Base-by-base conservation (phyloP, 768 basidiomycete genomes). In the Trametes villosa region DNA sequence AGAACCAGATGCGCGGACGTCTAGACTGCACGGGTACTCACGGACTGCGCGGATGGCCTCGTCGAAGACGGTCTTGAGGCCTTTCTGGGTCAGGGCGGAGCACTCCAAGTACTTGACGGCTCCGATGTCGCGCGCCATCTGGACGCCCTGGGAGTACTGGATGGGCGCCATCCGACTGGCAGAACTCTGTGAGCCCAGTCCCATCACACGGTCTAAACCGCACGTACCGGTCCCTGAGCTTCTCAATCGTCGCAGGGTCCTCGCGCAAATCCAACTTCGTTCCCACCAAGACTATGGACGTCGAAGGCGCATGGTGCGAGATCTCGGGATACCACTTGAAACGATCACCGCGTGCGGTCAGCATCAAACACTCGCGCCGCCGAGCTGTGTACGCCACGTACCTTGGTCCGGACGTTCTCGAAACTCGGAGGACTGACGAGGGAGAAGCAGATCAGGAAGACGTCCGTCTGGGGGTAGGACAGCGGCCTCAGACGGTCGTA, bases 401-500 rank as follows among this genome's bases (percentile, higher is more conserved):
- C 96, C 85, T 98, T 98, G 65, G 95, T 97, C 77, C 91, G 87
- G 65, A 98, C 96, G 81, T 99, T 99, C 78, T 99, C 96, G 74
- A 94, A 98, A 77, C 92, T 94, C 24, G 97, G 96, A 36, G 97
- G 97, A 72, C 92, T 94, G 73, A 98, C 96, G 63, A 99, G 85
- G 49, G 94, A 96, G 81, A 99, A 99, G 76, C 97, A 99, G 74
- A 99, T 96, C 77, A 99, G 82, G 81, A 99, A 99, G 60, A 99
- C 95, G 75, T 99, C 96, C 42, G 97, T 98, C 78, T 98, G 97
- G 26, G 97, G 97, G 79, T 99, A 99, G 64, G 94, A 96, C 68
- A 99, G 84, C 52, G 97, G 97, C 68, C 97, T 89, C 68, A 99
- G 90, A 44, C 97, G 90, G 78, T 96, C 94, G 74, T 96, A 99